Conservation (phyloP, 257 asterid species). For the Jacaranda mimosifolia region DNA sequence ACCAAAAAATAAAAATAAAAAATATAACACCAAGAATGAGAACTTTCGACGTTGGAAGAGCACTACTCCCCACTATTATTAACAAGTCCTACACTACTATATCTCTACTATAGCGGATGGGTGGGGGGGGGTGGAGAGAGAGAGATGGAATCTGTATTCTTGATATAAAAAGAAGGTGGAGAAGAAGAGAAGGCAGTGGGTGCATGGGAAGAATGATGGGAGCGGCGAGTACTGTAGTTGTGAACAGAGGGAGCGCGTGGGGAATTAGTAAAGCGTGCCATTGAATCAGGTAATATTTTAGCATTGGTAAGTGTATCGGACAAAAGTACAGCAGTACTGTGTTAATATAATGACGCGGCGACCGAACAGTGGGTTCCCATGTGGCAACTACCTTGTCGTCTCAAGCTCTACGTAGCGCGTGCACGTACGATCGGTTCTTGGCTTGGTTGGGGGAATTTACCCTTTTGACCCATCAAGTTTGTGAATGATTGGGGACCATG, state of each 20-base stretch:
- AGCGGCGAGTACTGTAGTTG: slow-evolving; percentile 25
- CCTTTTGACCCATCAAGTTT: not conserved
- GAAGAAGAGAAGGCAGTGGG: slow-evolving; percentile 36
- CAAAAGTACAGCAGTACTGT: slow-evolving; percentile 29
- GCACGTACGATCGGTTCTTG: not conserved
- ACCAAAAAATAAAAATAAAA: not conserved
- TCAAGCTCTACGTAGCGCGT: slow-evolving; percentile 38
- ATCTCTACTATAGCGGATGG: slow-evolving; percentile 26
- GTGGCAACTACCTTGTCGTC: slow-evolving; percentile 16
- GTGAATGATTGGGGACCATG: no score
- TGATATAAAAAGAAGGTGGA: slow-evolving; percentile 25
- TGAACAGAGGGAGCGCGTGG: slow-evolving; percentile 19
- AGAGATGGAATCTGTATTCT: slow-evolving; percentile 39
- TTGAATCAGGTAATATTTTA: slow-evolving; percentile 9
- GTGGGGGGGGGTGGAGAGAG: no score
- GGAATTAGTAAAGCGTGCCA: not conserved
- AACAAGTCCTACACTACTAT: slow-evolving; percentile 1
- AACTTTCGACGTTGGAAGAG: slow-evolving; percentile 53
- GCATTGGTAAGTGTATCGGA: slow-evolving; percentile 11
- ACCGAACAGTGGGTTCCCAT: slow-evolving; percentile 34
- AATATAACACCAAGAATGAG: slow-evolving; percentile 18
- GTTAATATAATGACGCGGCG: slow-evolving; percentile 49
- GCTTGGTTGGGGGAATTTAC: slow-evolving; percentile 1
- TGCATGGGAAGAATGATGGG: slow-evolving; percentile 36
- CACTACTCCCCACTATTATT: slow-evolving; percentile 49